phyloP scores from a whole-genome alignment of 2,329 filamentous ascomycete species.

The Fusarium pseudocircinatum region DNA sequence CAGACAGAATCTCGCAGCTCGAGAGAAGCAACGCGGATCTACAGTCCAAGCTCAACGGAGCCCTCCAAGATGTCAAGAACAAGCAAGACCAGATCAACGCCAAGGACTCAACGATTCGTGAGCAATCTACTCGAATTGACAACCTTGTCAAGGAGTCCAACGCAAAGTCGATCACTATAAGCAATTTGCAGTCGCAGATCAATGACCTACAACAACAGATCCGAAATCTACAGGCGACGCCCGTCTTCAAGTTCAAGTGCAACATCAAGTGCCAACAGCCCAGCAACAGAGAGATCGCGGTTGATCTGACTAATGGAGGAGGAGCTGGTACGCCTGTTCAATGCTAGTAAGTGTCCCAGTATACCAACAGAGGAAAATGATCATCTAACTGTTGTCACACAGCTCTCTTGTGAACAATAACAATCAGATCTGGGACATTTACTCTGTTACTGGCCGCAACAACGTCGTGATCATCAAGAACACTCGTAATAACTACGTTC shows the following conservation, averaged over 20 bases:
- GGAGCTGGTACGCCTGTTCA: neutral
- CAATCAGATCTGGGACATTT: neutral
- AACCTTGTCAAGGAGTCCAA: neutral
- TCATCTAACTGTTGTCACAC: neutral
- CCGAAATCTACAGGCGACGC: neutral
- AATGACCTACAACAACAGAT: neutral
- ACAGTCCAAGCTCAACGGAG: neutral
- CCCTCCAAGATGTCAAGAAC: neutral
- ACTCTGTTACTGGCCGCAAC: neutral
- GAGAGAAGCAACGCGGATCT: neutral
- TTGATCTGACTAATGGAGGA: neutral
- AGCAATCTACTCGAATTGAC: neutral
- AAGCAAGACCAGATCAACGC: neutral
- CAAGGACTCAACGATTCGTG: neutral
- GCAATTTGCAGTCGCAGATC: neutral
- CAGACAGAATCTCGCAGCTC: neutral
- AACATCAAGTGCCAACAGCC: neutral
- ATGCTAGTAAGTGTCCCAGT: neutral
- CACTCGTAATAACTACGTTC: neutral
- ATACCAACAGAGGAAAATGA: rapidly evolving
- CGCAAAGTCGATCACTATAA: neutral
- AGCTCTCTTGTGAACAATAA: neutral
- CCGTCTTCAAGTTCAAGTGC: neutral
- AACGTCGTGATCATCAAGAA: neutral
- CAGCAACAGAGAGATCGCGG: neutral